Evolutionary conservation across 2,329 filamentous ascomycete genomes (phyloP), one percentile per base, ranked within the genome.

Genomic region (Diaporthe ilicicola): DNA sequence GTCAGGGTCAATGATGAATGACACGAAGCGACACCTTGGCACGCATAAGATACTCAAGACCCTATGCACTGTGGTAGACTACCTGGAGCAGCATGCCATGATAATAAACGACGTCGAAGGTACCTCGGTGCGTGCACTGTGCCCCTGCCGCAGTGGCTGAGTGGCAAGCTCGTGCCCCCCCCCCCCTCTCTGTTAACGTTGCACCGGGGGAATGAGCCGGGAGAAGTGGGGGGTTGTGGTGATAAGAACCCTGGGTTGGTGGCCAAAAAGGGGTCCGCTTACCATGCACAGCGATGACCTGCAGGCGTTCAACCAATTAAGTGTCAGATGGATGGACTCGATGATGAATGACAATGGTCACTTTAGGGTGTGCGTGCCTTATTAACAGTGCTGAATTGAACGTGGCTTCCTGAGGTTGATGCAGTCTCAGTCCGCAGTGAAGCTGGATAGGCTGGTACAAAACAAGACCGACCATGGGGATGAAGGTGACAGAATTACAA

Each of bases 101-200:
- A n/a, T n/a, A n/a, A 27, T 19, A 4, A 42, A 44, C 12, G 15
- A 34, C 4, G 12, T 62, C 13, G 1, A 48, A 5, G 37, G 8
- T 19, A 24, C 13, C 19, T 19, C 4, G 32, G 22, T 1, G n/a
- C 39, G 19, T 17, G n/a, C n/a, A n/a, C n/a, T n/a, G 10, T 62
- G 42, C 42, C 42, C 59, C 42, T 24, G 22, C n/a, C n/a, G n/a
- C n/a, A n/a, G n/a, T n/a, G n/a, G n/a, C n/a, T n/a, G n/a, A n/a
- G 59, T 62, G 59, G 59, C 59, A 48, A 64, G 59, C 42, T 64
- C 32, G 59, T 29, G 24, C 59, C 32, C 48, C 50, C 59, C 44
- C 56, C 56, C 48, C 56, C 32, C 12, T 42, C 46, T 42, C 32
- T 7, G 44, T 64, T 37, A 50, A 64, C 59, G 59, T 64, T 64